Percentiles rank a stretch among this genome's conserved stretches.
These are phyloP conservation scores for Periconia sp. DNA, from an alignment of 2,329 filamentous ascomycete species.

Conservation along the genomic window DNA sequence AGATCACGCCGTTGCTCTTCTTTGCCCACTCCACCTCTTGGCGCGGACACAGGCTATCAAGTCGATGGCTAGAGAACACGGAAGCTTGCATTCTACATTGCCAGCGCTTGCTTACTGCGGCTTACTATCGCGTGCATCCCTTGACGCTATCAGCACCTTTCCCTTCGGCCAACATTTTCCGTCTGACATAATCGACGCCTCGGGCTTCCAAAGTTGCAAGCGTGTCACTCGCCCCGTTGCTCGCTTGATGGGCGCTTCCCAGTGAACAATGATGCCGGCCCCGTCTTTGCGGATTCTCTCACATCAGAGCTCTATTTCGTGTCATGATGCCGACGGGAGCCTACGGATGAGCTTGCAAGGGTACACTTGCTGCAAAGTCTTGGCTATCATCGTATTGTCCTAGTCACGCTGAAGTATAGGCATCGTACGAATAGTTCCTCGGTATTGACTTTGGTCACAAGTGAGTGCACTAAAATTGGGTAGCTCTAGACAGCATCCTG, in stretches of 20 bases:
- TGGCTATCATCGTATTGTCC: too few species aligned
- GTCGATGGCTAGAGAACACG: conserved; percentile 1
- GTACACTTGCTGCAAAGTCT: too few species aligned
- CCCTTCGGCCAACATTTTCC: background rate
- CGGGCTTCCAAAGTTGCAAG: conserved; percentile 1
- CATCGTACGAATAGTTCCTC: too few species aligned
- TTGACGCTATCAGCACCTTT: conserved; percentile 7
- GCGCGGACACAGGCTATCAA: background rate
- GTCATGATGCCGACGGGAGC: background rate
- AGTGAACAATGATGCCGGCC: background rate
- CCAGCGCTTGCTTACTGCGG: conserved; percentile 35
- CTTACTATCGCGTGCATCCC: conserved; percentile 31
- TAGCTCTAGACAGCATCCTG: too few species aligned
- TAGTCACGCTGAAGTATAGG: too few species aligned
- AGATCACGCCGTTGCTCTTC: too few species aligned
- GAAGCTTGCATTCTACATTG: too few species aligned
- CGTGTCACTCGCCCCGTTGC: conserved; percentile 3
- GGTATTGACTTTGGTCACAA: too few species aligned
- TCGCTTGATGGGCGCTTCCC: conserved; percentile 5
- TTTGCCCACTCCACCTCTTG: background rate
- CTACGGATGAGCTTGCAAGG: background rate
- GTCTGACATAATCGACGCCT: conserved; percentile 9
- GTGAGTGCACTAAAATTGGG: too few species aligned
- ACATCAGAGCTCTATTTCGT: conserved; percentile 11
- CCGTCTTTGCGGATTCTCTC: background rate